Conservation (phyloP, 192 early-diverging fungal species). For the Linnemannia exigua region DNA sequence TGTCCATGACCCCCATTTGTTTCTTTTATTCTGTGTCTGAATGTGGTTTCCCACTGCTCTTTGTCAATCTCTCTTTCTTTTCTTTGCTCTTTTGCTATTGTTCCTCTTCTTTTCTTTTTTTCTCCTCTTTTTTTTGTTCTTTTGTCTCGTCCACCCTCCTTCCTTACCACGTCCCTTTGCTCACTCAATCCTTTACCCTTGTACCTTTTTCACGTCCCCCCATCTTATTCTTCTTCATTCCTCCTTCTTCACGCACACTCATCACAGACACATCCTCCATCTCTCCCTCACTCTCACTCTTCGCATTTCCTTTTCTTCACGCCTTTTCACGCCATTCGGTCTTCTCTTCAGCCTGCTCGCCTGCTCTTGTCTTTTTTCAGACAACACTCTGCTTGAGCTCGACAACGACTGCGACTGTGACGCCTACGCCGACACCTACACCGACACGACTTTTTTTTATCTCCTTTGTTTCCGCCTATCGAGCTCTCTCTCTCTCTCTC, state of each 20-base stretch:
- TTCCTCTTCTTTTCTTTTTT: not conserved
- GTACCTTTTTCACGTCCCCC: not conserved
- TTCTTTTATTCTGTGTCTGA: not conserved
- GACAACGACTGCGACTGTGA: not conserved
- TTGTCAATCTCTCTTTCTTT: not conserved
- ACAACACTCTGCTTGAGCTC: not conserved
- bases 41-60: constrained; percentile 4
- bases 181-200: not conserved
- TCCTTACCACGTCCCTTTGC: not conserved
- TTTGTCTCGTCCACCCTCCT: constrained; percentile 13
- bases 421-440: not conserved
- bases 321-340: not conserved
- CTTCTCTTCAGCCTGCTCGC: not conserved
- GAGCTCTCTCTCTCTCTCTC: not conserved
- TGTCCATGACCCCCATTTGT: not conserved
- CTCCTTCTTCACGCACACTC: not conserved
- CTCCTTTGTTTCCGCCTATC: not conserved
- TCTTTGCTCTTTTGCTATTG: not conserved
- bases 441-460: not conserved
- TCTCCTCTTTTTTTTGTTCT: constrained; percentile 1
- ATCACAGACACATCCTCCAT: no score
- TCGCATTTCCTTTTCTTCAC: not conserved
- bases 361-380: not conserved
- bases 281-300: not conserved
- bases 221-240: not conserved